A percentile compares a stretch with the other conserved stretches of the same genome.
These are phyloP conservation scores for Suillus placidus DNA, from an alignment of 768 basidiomycete genomes.

Conservation along the genomic window DNA sequence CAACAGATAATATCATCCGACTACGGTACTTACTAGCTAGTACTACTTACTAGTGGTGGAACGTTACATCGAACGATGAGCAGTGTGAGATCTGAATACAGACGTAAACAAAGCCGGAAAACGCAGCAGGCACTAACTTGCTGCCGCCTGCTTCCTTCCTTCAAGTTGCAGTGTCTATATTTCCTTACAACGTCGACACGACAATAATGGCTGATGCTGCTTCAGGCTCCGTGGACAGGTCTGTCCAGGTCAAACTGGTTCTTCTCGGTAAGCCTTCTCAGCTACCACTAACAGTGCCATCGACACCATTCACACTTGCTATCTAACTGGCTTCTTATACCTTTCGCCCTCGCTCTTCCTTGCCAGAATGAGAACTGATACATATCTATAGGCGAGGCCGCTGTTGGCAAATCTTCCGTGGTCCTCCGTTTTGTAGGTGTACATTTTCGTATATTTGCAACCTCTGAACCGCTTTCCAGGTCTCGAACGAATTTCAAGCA, in stretches of 20 bases:
- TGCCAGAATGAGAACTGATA: conserved; percentile 1
- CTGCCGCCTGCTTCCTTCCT: not conserved
- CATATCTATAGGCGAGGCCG: conserved; percentile 81
- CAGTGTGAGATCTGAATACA: conserved; percentile 21
- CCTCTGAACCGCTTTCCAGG: conserved; percentile 45
- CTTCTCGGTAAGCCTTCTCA: conserved; percentile 70
- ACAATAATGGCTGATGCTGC: conserved; percentile 71
- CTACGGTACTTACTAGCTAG: not conserved
- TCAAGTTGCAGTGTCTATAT: conserved; percentile 9
- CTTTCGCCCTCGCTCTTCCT: not conserved
- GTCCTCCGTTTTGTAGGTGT: conserved; percentile 90
- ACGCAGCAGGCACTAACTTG: conserved; percentile 11
- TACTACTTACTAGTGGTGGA: not conserved
- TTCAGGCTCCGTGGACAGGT: conserved; percentile 79
- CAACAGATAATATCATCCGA: not conserved
- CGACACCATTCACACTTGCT: conserved; percentile 1
- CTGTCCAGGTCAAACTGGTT: conserved; percentile 97
- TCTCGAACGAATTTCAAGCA: conserved; percentile 96
- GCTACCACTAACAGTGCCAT: not conserved
- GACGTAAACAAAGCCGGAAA: conserved; percentile 22
- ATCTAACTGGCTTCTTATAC: not conserved
- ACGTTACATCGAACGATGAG: conserved; percentile 4
- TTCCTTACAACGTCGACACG: conserved; percentile 18
- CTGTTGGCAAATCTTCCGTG: conserved; percentile 98
- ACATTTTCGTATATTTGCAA: not conserved